Evolutionary conservation across 192 early-diverging fungal genomes (phyloP).

Genomic region (Globomyces pollinis-pini): DNA sequence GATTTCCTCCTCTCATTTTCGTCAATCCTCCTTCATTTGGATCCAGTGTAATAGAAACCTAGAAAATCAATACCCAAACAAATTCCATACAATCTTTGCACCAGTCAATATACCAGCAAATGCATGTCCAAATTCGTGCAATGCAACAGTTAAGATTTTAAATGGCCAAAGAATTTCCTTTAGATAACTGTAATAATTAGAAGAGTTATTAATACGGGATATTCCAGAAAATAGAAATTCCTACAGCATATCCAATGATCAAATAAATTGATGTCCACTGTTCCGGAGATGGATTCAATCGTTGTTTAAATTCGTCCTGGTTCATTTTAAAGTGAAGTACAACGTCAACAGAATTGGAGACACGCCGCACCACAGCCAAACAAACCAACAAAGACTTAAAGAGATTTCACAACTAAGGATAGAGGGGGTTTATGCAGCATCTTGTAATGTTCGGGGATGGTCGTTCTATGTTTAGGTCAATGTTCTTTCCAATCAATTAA

Average conservation of each 20-base stretch:
- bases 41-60: slow-evolving; percentile 84
- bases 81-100: slow-evolving; percentile 74
- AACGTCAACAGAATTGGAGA: no score
- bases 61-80: no score
- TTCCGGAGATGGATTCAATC: neutral
- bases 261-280: slow-evolving; percentile 44
- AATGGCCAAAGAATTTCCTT: slow-evolving; percentile 89
- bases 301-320: neutral
- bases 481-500: no score
- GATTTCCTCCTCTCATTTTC: slow-evolving; percentile 70
- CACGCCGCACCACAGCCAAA: no score
- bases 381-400: no score
- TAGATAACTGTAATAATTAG: no score
- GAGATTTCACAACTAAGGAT: no score
- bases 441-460: no score
- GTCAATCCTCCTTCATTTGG: slow-evolving; percentile 90
- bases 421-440: no score
- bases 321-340: no score
- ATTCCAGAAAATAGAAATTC: slow-evolving; percentile 61
- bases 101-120: slow-evolving; percentile 79
- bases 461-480: no score
- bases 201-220: no score
- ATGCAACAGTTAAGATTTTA: slow-evolving; percentile 83
- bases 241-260: slow-evolving; percentile 32
- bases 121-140: slow-evolving; percentile 96